Percentiles rank a stretch among this genome's conserved stretches.
Conservation (phyloP, 345 rosid species). For the Citropsis articulata region DNA sequence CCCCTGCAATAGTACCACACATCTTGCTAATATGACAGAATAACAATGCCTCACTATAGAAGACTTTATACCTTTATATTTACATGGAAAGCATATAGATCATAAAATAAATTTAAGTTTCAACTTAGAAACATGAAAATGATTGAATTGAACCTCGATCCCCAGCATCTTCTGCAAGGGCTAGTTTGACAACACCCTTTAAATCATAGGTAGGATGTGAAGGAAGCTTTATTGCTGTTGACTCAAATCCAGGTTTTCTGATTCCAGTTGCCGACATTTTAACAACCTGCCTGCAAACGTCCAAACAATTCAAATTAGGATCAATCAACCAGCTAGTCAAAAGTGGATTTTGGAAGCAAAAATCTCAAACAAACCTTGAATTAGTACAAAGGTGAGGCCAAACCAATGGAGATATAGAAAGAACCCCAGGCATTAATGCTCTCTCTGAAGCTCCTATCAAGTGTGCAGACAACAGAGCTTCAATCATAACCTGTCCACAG, state of each 20-base stretch:
- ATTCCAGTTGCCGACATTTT: conserved; percentile 46
- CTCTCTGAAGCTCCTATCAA: background rate
- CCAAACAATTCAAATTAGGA: background rate
- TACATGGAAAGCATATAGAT: background rate
- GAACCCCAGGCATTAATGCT: conserved; percentile 26
- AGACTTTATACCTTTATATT: background rate
- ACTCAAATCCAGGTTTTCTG: conserved; percentile 24
- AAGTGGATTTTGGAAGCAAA: background rate
- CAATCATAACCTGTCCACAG: background rate
- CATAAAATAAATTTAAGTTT: background rate
- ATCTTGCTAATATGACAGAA: conserved; percentile 13
- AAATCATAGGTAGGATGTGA: conserved; percentile 89
- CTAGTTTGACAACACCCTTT: conserved; percentile 62
- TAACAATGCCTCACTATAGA: background rate
- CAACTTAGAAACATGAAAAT: background rate
- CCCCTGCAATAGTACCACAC: conserved; percentile 51
- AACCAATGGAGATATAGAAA: conserved; percentile 36
- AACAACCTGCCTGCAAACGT: conserved; percentile 34
- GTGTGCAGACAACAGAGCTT: conserved; percentile 3
- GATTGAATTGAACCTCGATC: conserved; percentile 54
- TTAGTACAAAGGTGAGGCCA: conserved; percentile 29
- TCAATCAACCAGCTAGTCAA: background rate
- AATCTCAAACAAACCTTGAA: conserved; percentile 42
- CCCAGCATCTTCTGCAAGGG: conserved; percentile 92
- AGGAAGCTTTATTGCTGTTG: conserved; percentile 76